Evolutionary conservation across 148 eudicot species (phyloP).

Genomic region (Gaultheria prostrata): DNA sequence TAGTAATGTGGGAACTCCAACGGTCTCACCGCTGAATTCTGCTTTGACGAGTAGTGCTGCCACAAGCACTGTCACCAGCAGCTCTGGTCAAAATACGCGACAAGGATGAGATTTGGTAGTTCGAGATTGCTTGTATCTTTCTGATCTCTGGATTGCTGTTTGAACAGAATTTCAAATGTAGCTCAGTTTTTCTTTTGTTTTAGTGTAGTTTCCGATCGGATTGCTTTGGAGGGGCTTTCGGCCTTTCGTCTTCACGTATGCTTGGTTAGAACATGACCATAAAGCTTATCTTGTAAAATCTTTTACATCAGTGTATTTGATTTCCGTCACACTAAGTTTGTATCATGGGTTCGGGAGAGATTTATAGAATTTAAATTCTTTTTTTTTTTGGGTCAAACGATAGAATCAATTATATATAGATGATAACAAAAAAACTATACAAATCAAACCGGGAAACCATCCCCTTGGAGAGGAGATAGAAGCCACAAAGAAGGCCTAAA

Average conservation of each 20-base stretch:
- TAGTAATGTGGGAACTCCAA: background rate
- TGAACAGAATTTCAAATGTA: background rate
- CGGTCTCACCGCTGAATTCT: background rate
- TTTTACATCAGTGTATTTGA: background rate
- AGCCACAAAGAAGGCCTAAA: too few relatives aligned
- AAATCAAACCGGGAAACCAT: too few relatives aligned
- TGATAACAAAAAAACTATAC: too few relatives aligned
- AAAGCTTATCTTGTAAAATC: background rate
- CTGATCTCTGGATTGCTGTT: background rate
- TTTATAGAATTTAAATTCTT: too few relatives aligned
- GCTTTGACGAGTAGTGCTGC: constrained; percentile 6
- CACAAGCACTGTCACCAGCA: background rate
- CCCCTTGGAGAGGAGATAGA: too few relatives aligned
- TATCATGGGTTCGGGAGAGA: background rate
- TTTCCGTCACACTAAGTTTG: background rate
- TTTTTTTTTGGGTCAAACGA: too few relatives aligned
- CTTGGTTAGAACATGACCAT: background rate
- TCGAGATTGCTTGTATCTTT: background rate
- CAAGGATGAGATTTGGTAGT: background rate
- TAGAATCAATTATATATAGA: too few relatives aligned
- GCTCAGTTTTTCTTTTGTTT: background rate
- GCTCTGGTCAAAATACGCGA: background rate
- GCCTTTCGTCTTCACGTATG: background rate
- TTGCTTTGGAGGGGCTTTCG: background rate
- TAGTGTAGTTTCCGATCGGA: background rate